Evolutionary conservation across 2,329 filamentous ascomycete species (phyloP), one percentile per base, ranked within the genome.

Genomic region (Chlorencoelia australis): DNA sequence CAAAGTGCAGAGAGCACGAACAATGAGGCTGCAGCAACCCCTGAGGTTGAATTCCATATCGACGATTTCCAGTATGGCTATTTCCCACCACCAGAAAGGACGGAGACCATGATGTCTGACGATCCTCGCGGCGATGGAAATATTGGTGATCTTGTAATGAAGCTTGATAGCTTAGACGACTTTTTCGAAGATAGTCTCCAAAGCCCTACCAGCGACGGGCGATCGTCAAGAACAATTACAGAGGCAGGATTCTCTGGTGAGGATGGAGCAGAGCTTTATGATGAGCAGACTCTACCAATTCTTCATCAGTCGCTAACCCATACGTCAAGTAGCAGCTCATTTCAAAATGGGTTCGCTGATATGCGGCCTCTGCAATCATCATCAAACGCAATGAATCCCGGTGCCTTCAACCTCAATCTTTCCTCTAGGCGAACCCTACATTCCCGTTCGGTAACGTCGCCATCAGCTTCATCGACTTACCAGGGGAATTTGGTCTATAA

Each of bases 71-170:
- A 57, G 39, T 57, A 58, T 30, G 52, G 51, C 7, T 87, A 88
- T 57, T 88, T 88, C 62, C 74, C 78, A 1, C 64, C 73, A 13
- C 43, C 50, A 26, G 58, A 61, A 37, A 75, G 87, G 35, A 84
- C 86, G 2, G 85, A 86, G 36, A 95, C 88, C 1, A 94, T 95
- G 83, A 75, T 93, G 56, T 94, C 88, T 0, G 85, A 95, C 50
- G 74, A 59, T 43, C 51, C 41, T 2, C 74, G 80, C 10, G 75
- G 68, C 2, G 82, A 87, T 30, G 69, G 72, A 39, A 81, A 84
- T 39, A 81, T 87, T 53, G 83, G 81, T 24, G 89, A 96, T 49
- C 69, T 96, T 6, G 82, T 93, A 9, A 75, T 77, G 42, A 86
- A 83, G 54, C 64, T 88, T 3, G 82, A 87, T 51, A 86, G 81